Base-by-base conservation (phyloP, 139 green algal species). In the Microglena sp. region DNA sequence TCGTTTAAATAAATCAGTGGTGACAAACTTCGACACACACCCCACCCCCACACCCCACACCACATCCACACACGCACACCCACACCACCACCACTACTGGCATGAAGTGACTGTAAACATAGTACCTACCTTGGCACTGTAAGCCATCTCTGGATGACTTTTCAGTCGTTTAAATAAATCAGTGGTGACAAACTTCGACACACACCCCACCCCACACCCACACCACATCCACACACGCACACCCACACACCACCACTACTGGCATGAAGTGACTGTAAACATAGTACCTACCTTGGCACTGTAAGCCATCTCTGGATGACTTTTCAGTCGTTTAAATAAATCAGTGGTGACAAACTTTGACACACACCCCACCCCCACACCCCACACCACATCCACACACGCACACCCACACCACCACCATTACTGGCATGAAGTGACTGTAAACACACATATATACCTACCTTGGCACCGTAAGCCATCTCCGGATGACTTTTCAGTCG, bases 311-410 rank as follows among this genome's bases (percentile, higher is more conserved):
- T 80, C 66, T 0, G 72, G 32, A 35, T 71, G 71, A 27, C 77
- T 64, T 35, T 24, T 30, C 33, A 83, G 57, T 18, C 72, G 26
- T 43, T 64, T 34, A 61, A 80, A 83, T 35, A 83, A n/a, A 50
- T 83, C 76, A 1, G 76, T 83, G 3, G 76, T 83, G 32, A 72
- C 76, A 33, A 72, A 81, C 62, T 83, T 83, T 46, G 72, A 72
- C 11, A 72, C 66, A 72, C 66, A 24, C 27, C n/a, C n/a, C n/a
- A n/a, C n/a, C n/a, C n/a, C n/a, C n/a, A n/a, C n/a, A n/a, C n/a
- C n/a, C n/a, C n/a, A n/a, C n/a, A n/a, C n/a, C n/a, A n/a, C n/a
- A n/a, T n/a, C n/a, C n/a, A n/a, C n/a, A n/a, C n/a, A n/a, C n/a
- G n/a, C n/a, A n/a, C n/a, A n/a, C n/a, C n/a, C n/a, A n/a, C n/a